These are phyloP conservation scores for Alternaria angustiovoidea DNA, from an alignment of 2,329 filamentous ascomycete species.

Conservation along the genomic window DNA sequence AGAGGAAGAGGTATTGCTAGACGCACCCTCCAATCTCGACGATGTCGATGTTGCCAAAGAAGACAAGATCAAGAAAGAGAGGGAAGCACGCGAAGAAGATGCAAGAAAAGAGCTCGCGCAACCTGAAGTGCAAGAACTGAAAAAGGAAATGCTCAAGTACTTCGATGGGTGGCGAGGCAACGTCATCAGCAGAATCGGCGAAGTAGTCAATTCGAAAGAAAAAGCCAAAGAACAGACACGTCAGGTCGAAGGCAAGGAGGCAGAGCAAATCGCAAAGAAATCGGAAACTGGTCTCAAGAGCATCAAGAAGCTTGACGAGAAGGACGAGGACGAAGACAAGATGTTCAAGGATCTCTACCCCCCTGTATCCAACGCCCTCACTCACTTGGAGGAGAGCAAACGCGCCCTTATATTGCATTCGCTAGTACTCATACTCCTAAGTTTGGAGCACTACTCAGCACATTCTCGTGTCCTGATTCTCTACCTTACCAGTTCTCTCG, in stretches of 20 bases:
- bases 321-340: constrained; percentile 46
- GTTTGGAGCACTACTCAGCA: constrained; percentile 78
- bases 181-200: constrained; percentile 74
- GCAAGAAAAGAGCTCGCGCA: constrained; percentile 59
- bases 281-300: constrained; percentile 35
- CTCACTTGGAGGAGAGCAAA: constrained; percentile 66
- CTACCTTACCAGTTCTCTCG: constrained; percentile 73
- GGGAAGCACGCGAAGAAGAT: constrained; percentile 41
- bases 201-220: constrained; percentile 62
- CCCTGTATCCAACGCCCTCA: constrained; percentile 59
- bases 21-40: constrained; percentile 33
- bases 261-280: constrained; percentile 40
- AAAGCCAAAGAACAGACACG: constrained; percentile 43
- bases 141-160: constrained; percentile 71
- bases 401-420: constrained; percentile 74
- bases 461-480: constrained; percentile 77
- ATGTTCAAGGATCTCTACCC: constrained; percentile 52
- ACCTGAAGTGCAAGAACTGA: constrained; percentile 68
- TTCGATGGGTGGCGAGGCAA: constrained; percentile 83
- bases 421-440: constrained; percentile 75
- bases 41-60: constrained; percentile 41
- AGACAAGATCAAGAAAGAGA: constrained; percentile 43
- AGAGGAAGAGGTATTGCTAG: constrained; percentile 33
- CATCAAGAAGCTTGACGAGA: constrained; percentile 35
- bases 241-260: constrained; percentile 30